These are phyloP conservation scores for Crithidia sp. DNA, from an alignment of 208 protist genomes.

Conservation along the genomic window DNA sequence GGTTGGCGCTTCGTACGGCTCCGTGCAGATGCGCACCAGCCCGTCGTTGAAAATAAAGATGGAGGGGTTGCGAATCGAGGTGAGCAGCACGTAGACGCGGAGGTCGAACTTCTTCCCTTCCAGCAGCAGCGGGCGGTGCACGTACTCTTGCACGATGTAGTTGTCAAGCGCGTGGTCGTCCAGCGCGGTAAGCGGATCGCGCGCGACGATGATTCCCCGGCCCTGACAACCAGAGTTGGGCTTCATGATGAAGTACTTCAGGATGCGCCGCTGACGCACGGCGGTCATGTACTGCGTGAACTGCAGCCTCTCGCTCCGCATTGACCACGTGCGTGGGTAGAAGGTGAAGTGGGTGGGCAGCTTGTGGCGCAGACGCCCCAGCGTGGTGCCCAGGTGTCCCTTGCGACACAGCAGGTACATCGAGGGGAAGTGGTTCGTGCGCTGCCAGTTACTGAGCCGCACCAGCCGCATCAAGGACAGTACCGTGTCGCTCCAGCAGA, in stretches of 20 bases:
- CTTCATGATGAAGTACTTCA: conserved; percentile 95
- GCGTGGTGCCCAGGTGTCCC: conserved; percentile 90
- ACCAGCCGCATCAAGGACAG: conserved; percentile 90
- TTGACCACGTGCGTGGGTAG: conserved; percentile 90
- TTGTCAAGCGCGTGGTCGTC: conserved; percentile 80
- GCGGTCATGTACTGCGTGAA: conserved; percentile 73
- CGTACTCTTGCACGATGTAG: conserved; percentile 95
- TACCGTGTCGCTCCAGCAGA: conserved; percentile 95
- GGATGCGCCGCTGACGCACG: conserved; percentile 46
- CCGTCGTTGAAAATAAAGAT: conserved; percentile 95
- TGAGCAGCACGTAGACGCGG: conserved; percentile 95
- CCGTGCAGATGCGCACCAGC: conserved; percentile 94
- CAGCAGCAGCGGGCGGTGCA: conserved; percentile 90
- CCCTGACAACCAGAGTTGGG: conserved; percentile 94
- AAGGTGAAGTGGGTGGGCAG: conserved; percentile 92
- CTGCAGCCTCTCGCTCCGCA: conserved; percentile 76
- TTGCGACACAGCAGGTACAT: conserved; percentile 96
- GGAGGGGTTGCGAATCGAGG: conserved; percentile 84
- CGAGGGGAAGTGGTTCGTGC: conserved; percentile 96
- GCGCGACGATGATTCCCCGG: conserved; percentile 92
- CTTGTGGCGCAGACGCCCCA: conserved; percentile 79
- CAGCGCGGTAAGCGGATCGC: conserved; percentile 79
- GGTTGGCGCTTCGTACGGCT: conserved; percentile 86
- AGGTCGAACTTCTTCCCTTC: conserved; percentile 97
- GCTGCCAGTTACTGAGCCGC: conserved; percentile 91